Evolutionary conservation across 1,284 basidiomycete genomes (phyloP).

Genomic region (Boletellus deceptivus): DNA sequence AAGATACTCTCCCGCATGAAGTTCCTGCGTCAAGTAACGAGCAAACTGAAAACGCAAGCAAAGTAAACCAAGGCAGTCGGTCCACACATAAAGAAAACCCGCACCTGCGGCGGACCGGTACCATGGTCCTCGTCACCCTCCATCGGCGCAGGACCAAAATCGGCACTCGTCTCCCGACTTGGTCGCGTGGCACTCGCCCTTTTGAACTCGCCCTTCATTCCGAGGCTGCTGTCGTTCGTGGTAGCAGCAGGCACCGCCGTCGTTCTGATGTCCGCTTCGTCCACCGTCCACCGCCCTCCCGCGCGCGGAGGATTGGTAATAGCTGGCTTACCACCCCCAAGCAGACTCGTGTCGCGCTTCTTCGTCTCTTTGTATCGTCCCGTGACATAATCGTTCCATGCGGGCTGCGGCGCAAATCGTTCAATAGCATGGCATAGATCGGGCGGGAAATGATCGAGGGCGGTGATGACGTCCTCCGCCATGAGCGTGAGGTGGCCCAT

Average conservation of each 20-base stretch:
- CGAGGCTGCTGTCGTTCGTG: conserved; percentile 15
- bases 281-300: conserved; percentile 60
- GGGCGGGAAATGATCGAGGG: conserved; percentile 82
- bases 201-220: conserved; percentile 56
- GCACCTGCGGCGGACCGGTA: conserved; percentile 54
- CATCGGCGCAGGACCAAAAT: conserved; percentile 62
- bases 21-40: conserved; percentile 70
- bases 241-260: conserved; percentile 22
- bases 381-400: conserved; percentile 86
- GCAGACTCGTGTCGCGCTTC: conserved; percentile 70
- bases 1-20: conserved; percentile 59
- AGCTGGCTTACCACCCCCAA: conserved; percentile 82
- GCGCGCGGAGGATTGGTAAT: conserved; percentile 38
- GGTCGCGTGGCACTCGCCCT: conserved; percentile 44
- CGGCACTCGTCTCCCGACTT: conserved; percentile 54
- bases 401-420: conserved; percentile 69
- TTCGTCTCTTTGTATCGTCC: conserved; percentile 86
- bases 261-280: conserved; percentile 57
- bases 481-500: conserved; percentile 98
- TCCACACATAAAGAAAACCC: conserved; percentile 5
- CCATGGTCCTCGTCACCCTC: conserved; percentile 42
- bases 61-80: not conserved
- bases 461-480: conserved; percentile 84
- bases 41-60: conserved; percentile 53
- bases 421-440: conserved; percentile 70